Conservation (phyloP, 208 protist genomes). For the Entamoeba histolytica region DNA sequence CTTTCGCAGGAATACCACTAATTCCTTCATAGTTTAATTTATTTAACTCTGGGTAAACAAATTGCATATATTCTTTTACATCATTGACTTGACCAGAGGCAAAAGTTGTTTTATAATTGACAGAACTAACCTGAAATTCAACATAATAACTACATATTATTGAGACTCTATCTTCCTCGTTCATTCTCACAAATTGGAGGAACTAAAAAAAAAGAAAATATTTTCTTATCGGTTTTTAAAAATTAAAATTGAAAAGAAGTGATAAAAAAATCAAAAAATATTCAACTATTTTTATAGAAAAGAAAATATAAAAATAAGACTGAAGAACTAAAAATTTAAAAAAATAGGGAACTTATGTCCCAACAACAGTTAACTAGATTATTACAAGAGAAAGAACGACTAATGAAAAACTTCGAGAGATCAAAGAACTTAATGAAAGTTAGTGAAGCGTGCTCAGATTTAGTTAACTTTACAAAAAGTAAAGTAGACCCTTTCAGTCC, state of each 20-base stretch:
- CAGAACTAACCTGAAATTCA: neutral
- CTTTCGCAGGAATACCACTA: neutral
- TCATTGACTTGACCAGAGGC: neutral
- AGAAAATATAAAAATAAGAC: no score
- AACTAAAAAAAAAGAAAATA: no score
- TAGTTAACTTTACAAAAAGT: neutral
- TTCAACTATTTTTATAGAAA: no score
- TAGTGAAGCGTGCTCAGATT: neutral
- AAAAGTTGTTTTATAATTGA: neutral
- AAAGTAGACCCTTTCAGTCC: neutral
- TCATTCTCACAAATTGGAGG: no score
- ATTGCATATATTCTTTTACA: neutral
- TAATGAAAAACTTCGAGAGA: neutral
- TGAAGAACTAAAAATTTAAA: neutral
- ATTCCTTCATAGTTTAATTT: neutral
- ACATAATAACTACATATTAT: neutral
- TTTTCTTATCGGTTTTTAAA: no score
- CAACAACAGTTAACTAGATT: neutral
- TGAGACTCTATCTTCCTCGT: no score
- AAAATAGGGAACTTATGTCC: neutral
- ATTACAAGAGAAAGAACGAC: neutral
- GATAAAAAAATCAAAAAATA: no score
- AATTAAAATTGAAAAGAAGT: no score
- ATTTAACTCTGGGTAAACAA: neutral
- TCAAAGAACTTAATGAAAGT: neutral